A percentile compares a stretch with the other conserved stretches of the same genome.
phyloP scores from a whole-genome alignment of 2,329 filamentous ascomycete genomes.

The Hawksworthiomyces lignivorus region DNA sequence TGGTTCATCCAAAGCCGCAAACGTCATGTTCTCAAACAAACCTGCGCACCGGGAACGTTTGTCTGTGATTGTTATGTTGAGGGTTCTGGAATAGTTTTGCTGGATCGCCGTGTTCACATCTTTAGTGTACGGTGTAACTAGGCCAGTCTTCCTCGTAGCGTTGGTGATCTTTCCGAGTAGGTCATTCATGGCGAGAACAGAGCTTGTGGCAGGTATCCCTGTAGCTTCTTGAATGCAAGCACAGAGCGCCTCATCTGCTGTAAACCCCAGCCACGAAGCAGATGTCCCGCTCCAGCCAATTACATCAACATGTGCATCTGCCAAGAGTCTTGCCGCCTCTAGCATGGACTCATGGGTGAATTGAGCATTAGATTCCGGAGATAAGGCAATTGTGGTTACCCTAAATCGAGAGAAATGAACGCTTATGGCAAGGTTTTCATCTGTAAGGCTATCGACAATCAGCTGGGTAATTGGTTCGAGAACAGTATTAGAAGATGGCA shows the following conservation, averaged over 20 bases:
- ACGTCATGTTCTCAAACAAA: slow-evolving; percentile 28
- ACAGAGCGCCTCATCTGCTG: slow-evolving; percentile 31
- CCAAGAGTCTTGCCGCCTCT: slow-evolving; percentile 25
- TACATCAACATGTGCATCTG: slow-evolving; percentile 29
- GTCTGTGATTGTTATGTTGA: slow-evolving; percentile 25
- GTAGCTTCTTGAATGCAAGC: slow-evolving; percentile 26
- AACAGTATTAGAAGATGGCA: slow-evolving; percentile 35
- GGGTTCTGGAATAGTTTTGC: slow-evolving; percentile 24
- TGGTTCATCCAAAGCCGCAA: slow-evolving; percentile 25
- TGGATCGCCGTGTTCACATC: slow-evolving; percentile 32
- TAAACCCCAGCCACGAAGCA: slow-evolving; percentile 32
- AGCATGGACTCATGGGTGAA: slow-evolving; percentile 23
- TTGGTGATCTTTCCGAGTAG: slow-evolving; percentile 6
- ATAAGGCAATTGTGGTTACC: slow-evolving; percentile 30
- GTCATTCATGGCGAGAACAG: slow-evolving; percentile 30
- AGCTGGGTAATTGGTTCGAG: slow-evolving; percentile 33
- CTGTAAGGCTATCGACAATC: slow-evolving; percentile 23
- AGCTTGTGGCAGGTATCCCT: slow-evolving; percentile 31
- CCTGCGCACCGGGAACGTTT: slow-evolving; percentile 14
- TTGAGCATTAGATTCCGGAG: slow-evolving; percentile 23
- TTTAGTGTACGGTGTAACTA: slow-evolving; percentile 34
- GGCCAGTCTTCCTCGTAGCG: slow-evolving; percentile 19
- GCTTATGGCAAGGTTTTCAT: slow-evolving; percentile 20
- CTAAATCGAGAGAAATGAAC: slow-evolving; percentile 36
- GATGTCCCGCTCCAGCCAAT: slow-evolving; percentile 32